A percentile compares a stretch with the other conserved stretches of the same genome.
phyloP scores from a whole-genome alignment of 2,329 filamentous ascomycete species.

The Nannizziopsis arthrosporioides region DNA sequence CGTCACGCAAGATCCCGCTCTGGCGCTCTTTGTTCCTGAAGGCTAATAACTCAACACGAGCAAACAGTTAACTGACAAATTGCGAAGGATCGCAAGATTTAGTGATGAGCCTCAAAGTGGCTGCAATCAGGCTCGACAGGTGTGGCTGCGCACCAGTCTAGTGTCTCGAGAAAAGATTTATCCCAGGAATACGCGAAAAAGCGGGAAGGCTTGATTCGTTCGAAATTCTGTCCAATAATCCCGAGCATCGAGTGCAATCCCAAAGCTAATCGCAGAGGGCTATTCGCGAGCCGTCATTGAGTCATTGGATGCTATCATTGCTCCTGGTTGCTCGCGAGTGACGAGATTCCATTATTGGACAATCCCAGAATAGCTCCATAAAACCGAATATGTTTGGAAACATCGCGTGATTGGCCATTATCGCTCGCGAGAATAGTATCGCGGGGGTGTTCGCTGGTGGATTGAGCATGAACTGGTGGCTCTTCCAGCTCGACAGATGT shows the following conservation, averaged over 20 bases:
- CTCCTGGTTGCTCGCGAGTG: not conserved
- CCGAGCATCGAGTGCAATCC: too few species aligned
- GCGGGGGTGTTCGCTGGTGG: not conserved
- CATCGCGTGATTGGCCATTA: too few species aligned
- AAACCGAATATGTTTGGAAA: not conserved
- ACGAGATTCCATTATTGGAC: not conserved
- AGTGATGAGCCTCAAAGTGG: conserved; percentile 5
- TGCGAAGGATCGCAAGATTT: not conserved
- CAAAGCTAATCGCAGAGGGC: not conserved
- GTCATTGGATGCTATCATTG: not conserved
- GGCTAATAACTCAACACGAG: not conserved
- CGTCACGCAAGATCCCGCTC: not conserved
- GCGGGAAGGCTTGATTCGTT: not conserved
- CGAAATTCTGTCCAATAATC: too few species aligned
- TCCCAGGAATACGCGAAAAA: too few species aligned
- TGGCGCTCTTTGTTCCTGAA: not conserved
- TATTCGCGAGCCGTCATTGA: not conserved
- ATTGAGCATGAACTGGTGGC: not conserved
- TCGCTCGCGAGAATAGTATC: not conserved
- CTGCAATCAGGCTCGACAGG: not conserved
- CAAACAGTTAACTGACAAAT: not conserved
- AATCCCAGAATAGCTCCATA: not conserved
- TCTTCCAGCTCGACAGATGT: not conserved
- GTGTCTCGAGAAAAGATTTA: too few species aligned
- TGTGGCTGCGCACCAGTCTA: conserved; percentile 1